A percentile compares a stretch with the other conserved stretches of the same genome.
Conservation (phyloP, 106 monocot genomes). For the Vanilla planifolia region DNA sequence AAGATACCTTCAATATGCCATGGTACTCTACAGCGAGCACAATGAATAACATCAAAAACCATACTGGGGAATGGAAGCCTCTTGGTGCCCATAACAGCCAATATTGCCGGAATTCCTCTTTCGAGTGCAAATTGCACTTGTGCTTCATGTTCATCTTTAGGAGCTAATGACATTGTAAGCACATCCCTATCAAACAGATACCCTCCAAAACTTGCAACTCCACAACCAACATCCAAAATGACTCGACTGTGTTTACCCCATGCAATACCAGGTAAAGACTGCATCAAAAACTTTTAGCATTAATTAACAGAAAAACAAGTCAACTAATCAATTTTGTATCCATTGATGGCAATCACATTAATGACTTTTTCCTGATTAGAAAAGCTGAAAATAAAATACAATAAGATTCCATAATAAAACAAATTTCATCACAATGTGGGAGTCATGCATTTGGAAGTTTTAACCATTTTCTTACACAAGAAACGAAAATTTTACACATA, state of each 20-base stretch:
- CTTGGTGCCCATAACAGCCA: slow-evolving; percentile 90
- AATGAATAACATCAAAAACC: slow-evolving; percentile 84
- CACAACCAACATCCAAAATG: slow-evolving; percentile 85
- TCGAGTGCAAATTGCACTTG: slow-evolving; percentile 95
- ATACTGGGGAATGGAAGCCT: slow-evolving; percentile 79
- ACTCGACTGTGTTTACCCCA: slow-evolving; percentile 77
- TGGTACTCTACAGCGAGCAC: slow-evolving; percentile 91
- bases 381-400: no score
- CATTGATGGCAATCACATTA: no score
- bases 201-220: slow-evolving; percentile 91
- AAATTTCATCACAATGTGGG: no score
- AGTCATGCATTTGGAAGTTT: no score
- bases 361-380: no score
- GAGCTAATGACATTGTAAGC: slow-evolving; percentile 88
- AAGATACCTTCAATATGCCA: slow-evolving; percentile 90
- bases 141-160: slow-evolving; percentile 96
- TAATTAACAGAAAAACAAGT: no score
- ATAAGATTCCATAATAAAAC: no score
- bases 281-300: no score
- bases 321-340: no score
- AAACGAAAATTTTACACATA: no score
- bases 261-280: slow-evolving; percentile 56
- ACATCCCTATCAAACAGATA: slow-evolving; percentile 77
- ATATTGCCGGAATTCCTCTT: slow-evolving; percentile 90
- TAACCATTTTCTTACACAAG: no score